Evolutionary conservation across 768 basidiomycete species (phyloP).

Genomic region (Astraeus odoratus): DNA sequence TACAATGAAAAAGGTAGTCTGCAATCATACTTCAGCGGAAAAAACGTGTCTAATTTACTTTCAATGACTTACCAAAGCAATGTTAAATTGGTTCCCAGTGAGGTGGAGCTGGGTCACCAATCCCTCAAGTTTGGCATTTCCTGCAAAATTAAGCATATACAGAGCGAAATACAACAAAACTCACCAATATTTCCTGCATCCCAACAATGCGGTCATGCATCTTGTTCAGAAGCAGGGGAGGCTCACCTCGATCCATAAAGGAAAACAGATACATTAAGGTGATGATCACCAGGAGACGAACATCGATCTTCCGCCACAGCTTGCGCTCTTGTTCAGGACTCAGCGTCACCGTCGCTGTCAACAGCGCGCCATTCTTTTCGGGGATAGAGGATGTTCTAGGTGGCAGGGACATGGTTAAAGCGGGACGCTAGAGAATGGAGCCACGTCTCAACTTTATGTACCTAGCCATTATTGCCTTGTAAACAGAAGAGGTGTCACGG

Average conservation of each 20-base stretch:
- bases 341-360: conserved; percentile 1
- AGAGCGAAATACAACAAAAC: conserved; percentile 2
- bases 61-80: conserved; percentile 45
- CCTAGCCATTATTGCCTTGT: too few relatives aligned
- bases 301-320: conserved; percentile 54
- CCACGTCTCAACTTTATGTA: too few relatives aligned
- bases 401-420: background rate
- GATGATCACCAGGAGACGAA: conserved; percentile 51
- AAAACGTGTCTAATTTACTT: background rate
- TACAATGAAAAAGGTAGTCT: conserved; percentile 72
- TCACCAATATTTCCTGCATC: conserved; percentile 53
- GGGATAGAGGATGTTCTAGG: background rate
- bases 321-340: conserved; percentile 38
- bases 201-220: background rate
- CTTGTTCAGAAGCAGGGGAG: background rate
- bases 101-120: conserved; percentile 49
- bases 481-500: too few relatives aligned
- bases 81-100: conserved; percentile 55
- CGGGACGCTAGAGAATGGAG: too few relatives aligned
- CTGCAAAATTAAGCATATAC: conserved; percentile 13
- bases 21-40: background rate
- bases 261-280: conserved; percentile 55
- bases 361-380: background rate
- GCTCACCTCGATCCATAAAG: conserved; percentile 56
- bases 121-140: conserved; percentile 65